A percentile compares a stretch with the other conserved stretches of the same genome.
phyloP scores from a whole-genome alignment of 768 basidiomycete species.

The Austroboletus eburneus region DNA sequence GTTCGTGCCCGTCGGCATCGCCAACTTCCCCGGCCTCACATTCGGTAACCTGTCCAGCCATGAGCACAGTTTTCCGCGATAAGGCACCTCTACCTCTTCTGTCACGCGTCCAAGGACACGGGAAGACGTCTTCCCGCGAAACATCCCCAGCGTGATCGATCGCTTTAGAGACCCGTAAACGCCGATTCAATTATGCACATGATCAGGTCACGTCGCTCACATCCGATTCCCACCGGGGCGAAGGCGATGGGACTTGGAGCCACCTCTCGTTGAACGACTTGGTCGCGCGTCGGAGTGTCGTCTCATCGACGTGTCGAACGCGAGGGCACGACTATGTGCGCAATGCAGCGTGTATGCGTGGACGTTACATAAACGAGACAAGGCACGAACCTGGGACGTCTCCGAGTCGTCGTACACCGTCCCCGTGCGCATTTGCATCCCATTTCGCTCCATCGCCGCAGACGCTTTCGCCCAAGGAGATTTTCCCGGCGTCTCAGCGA shows the following conservation, averaged over 20 bases:
- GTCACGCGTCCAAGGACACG: conserved; percentile 11
- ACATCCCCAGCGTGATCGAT: conserved; percentile 1
- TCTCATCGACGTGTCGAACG: too few relatives aligned
- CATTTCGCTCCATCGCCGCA: not conserved
- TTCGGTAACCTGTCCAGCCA: conserved; percentile 7
- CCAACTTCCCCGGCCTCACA: too few relatives aligned
- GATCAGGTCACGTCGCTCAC: conserved; percentile 1
- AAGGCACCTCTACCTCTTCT: conserved; percentile 15
- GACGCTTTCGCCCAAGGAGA: conserved; percentile 7
- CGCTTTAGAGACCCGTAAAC: conserved; percentile 1
- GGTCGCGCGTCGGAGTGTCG: too few relatives aligned
- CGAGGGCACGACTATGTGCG: too few relatives aligned
- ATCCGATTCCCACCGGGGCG: conserved; percentile 8
- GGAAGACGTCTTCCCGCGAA: conserved; percentile 12
- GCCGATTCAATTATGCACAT: too few relatives aligned
- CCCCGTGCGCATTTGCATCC: not conserved
- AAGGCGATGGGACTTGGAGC: conserved; percentile 17
- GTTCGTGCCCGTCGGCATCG: not conserved
- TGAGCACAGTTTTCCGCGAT: conserved; percentile 3
- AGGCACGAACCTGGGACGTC: too few relatives aligned
- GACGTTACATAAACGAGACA: too few relatives aligned
- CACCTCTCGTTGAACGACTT: conserved; percentile 7
- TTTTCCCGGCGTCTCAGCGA: conserved; percentile 16
- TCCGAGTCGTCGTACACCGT: too few relatives aligned
- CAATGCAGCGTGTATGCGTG: too few relatives aligned